phyloP scores from a whole-genome alignment of 2,329 filamentous ascomycete species.

The Xylariomycetidae sp. region DNA sequence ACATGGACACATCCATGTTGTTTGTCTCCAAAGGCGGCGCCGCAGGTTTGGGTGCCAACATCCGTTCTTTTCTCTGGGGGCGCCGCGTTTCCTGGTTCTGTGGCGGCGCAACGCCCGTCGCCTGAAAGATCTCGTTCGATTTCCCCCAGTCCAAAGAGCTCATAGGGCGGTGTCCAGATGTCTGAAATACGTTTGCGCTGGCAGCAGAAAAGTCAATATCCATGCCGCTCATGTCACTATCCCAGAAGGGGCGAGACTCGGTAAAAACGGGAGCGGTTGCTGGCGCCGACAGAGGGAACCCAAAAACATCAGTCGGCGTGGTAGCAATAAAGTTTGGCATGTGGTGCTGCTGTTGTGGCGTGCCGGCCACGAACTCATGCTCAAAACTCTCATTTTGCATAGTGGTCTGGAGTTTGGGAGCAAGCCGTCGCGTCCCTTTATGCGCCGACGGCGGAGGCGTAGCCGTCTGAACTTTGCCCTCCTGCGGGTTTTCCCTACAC shows the following conservation, averaged over 20 bases:
- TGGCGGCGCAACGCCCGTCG: conserved; percentile 31
- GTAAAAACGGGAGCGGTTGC: conserved; percentile 41
- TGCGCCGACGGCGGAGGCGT: conserved; percentile 57
- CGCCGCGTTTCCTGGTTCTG: conserved; percentile 33
- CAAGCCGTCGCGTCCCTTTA: conserved; percentile 52
- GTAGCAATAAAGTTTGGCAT: conserved; percentile 43
- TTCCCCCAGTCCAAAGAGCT: conserved; percentile 55
- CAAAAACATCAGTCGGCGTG: conserved; percentile 51
- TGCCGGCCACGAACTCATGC: conserved; percentile 45
- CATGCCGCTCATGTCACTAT: conserved; percentile 52
- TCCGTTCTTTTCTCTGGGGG: conserved; percentile 37
- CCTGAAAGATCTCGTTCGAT: conserved; percentile 51
- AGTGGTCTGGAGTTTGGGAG: conserved; percentile 40
- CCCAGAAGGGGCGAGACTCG: conserved; percentile 50
- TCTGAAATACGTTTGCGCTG: conserved; percentile 40
- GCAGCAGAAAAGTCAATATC: conserved; percentile 53
- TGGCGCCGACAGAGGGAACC: conserved; percentile 56
- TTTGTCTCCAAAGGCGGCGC: conserved; percentile 35
- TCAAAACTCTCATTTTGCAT: conserved; percentile 57
- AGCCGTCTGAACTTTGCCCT: conserved; percentile 44
- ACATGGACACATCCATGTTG: conserved; percentile 32
- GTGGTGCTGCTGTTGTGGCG: conserved; percentile 44
- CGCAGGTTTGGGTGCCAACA: conserved; percentile 47
- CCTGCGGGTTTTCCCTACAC: conserved; percentile 37
- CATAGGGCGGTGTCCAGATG: conserved; percentile 39